These are phyloP conservation scores for Rhodofomes roseus DNA, from an alignment of 1,284 basidiomycete species.

Conservation along the genomic window DNA sequence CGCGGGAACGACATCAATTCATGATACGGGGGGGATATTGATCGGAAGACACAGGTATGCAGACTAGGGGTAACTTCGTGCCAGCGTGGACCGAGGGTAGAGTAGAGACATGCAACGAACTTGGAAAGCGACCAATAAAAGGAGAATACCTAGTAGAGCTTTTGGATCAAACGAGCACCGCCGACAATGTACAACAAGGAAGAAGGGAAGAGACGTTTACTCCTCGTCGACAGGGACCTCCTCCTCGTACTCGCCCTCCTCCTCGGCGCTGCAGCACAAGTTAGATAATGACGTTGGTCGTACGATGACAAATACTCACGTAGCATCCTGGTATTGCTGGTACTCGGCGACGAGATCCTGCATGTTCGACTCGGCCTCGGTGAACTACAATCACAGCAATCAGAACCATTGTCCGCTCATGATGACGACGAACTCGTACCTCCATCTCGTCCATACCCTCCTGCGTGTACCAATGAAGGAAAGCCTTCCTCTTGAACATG, in stretches of 20 bases:
- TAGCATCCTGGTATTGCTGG: slow-evolving; percentile 96
- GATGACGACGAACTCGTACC: slow-evolving; percentile 35
- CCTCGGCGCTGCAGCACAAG: slow-evolving; percentile 52
- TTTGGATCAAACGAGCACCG: slow-evolving; percentile 22
- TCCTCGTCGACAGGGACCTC: slow-evolving; percentile 60
- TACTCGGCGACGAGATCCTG: slow-evolving; percentile 93
- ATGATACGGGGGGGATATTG: slow-evolving; percentile 19
- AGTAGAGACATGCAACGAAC: slow-evolving; percentile 21
- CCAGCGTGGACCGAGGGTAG: slow-evolving; percentile 20
- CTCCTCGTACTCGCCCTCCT: slow-evolving; percentile 82
- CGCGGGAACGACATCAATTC: slow-evolving; percentile 24
- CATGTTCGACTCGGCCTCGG: slow-evolving; percentile 96
- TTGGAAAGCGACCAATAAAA: slow-evolving; percentile 34
- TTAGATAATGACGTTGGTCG: not conserved
- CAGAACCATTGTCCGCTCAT: not conserved
- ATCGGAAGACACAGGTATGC: slow-evolving; percentile 25
- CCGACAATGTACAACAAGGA: slow-evolving; percentile 9
- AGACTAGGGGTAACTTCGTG: slow-evolving; percentile 33
- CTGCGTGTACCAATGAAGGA: slow-evolving; percentile 99
- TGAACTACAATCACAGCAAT: slow-evolving; percentile 53
- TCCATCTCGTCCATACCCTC: slow-evolving; percentile 99
- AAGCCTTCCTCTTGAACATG: slow-evolving; percentile 99
- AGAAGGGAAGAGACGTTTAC: slow-evolving; percentile 24
- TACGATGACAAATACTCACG: slow-evolving; percentile 44
- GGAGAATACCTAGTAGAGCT: slow-evolving; percentile 29